Percentiles rank a stretch among this genome's conserved stretches.
phyloP scores from a whole-genome alignment of 1,284 basidiomycete species.

The Heterobasidion parviporum region DNA sequence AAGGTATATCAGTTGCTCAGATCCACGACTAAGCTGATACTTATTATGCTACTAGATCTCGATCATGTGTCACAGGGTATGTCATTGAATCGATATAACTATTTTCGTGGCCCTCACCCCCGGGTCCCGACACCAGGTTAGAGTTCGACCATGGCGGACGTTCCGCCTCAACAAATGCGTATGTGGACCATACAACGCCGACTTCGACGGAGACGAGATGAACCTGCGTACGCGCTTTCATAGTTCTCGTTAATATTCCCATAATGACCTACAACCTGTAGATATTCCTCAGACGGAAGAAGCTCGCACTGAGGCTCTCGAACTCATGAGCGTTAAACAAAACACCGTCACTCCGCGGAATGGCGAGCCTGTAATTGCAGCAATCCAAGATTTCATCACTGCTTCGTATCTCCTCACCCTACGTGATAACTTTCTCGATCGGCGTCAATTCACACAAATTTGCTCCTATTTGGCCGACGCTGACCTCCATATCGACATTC shows the following conservation, averaged over 20 bases:
- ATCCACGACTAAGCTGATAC: neutral
- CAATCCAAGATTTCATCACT: conserved; percentile 97
- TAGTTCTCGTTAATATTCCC: neutral
- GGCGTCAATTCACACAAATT: conserved; percentile 93
- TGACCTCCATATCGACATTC: conserved; percentile 88
- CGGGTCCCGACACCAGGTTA: conserved; percentile 37
- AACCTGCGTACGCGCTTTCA: conserved; percentile 71
- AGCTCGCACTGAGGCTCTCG: conserved; percentile 93
- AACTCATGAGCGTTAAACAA: conserved; percentile 97
- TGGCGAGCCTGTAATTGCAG: conserved; percentile 96
- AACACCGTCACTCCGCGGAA: conserved; percentile 97
- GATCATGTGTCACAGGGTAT: conserved; percentile 95
- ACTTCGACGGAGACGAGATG: conserved; percentile 99
- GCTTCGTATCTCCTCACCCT: conserved; percentile 93
- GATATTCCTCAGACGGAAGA: conserved; percentile 99
- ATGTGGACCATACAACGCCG: conserved; percentile 98
- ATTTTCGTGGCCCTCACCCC: neutral
- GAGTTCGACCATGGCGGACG: conserved; percentile 95
- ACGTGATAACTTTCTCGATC: conserved; percentile 92
- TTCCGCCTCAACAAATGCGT: conserved; percentile 99
- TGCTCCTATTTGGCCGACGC: conserved; percentile 95
- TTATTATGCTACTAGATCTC: conserved; percentile 57
- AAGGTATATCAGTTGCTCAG: conserved; percentile 37
- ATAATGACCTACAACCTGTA: conserved; percentile 23
- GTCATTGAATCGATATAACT: neutral